phyloP scores from a whole-genome alignment of 2,329 filamentous ascomycete species.

The Gremmenia infestans region DNA sequence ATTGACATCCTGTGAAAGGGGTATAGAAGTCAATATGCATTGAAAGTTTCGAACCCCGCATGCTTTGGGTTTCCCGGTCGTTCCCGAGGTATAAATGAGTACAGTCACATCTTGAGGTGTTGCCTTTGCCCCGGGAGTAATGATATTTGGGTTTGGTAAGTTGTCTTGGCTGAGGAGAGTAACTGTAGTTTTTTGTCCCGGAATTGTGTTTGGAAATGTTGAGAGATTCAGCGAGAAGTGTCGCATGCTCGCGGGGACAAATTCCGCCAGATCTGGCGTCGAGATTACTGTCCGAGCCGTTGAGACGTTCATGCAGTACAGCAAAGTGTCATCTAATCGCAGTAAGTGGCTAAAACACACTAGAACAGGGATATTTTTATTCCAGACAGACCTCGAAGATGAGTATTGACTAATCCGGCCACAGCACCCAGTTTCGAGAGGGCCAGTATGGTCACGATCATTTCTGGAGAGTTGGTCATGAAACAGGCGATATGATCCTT shows the following conservation, averaged over 20 bases:
- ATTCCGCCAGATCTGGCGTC: constrained; percentile 38
- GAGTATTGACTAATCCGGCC: constrained; percentile 42
- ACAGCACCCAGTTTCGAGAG: constrained; percentile 42
- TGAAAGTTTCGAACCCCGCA: constrained; percentile 37
- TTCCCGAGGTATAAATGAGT: constrained; percentile 45
- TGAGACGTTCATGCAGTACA: constrained; percentile 40
- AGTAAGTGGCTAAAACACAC: neutral
- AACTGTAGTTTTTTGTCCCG: constrained; percentile 3
- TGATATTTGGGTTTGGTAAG: constrained; percentile 11
- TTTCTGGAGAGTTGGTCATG: constrained; percentile 44
- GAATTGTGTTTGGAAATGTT: constrained; percentile 30
- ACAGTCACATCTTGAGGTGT: constrained; percentile 33
- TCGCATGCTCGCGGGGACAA: constrained; percentile 28
- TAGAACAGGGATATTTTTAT: neutral
- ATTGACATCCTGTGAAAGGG: constrained; percentile 33
- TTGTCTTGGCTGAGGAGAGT: constrained; percentile 11
- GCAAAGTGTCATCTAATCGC: constrained; percentile 37
- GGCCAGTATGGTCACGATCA: constrained; percentile 40
- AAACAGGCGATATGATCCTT: constrained; percentile 43
- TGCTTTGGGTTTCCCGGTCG: constrained; percentile 43
- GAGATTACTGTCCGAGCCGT: constrained; percentile 38
- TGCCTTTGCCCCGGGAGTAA: constrained; percentile 30
- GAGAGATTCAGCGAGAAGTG: constrained; percentile 36
- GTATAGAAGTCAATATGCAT: constrained; percentile 34
- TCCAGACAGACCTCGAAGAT: constrained; percentile 35